Conservation (phyloP, 2,329 filamentous ascomycete genomes). For the Plenodomus biglobosus region DNA sequence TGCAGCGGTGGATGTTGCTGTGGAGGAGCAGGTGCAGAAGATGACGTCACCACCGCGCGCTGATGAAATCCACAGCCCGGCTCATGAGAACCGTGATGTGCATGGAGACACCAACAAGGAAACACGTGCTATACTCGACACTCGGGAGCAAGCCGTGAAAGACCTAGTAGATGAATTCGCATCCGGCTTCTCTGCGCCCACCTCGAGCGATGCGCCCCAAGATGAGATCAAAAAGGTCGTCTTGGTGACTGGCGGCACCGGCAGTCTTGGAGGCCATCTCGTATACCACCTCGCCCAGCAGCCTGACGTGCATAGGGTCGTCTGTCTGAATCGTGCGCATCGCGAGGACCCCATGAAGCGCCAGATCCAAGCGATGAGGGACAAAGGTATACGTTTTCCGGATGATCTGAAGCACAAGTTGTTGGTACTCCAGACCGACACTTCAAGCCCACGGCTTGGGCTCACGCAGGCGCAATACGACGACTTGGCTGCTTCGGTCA, state of each 20-base stretch:
- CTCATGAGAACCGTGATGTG: too few species aligned
- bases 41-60: too few species aligned
- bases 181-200: too few species aligned
- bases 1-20: background rate
- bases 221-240: constrained; percentile 18
- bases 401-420: constrained; percentile 41
- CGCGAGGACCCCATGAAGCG: constrained; percentile 27
- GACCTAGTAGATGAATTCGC: too few species aligned
- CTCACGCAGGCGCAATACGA: constrained; percentile 46
- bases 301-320: constrained; percentile 34
- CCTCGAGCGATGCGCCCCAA: too few species aligned
- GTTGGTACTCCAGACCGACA: constrained; percentile 53
- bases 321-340: constrained; percentile 53
- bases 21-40: background rate
- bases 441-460: constrained; percentile 53
- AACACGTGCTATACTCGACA: too few species aligned
- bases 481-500: constrained; percentile 43
- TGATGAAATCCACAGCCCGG: too few species aligned
- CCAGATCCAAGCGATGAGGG: constrained; percentile 40
- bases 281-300: constrained; percentile 30
- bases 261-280: constrained; percentile 45
- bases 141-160: too few species aligned
- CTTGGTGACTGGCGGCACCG: constrained; percentile 45
- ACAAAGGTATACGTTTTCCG: constrained; percentile 9
- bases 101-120: too few species aligned